Evolutionary conservation across 352 stramenopile species (phyloP).

Genomic region (Globisporangium abappressorium): DNA sequence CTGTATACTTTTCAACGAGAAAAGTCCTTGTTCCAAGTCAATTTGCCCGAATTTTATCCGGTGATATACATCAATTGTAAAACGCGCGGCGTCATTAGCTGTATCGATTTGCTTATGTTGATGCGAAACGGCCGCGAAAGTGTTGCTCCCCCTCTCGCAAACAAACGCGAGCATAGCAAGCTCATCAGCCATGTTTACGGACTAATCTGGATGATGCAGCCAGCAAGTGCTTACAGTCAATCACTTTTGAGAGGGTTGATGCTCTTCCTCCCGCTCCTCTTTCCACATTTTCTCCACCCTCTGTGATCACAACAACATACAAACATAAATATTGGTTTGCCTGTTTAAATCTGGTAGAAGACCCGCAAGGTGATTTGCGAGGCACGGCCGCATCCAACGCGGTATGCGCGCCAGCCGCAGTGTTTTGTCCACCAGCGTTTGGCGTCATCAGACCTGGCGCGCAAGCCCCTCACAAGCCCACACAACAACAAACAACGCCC

Average conservation of each 20-base stretch:
- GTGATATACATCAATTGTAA: background rate
- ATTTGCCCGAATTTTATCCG: background rate
- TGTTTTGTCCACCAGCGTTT: constrained; percentile 11
- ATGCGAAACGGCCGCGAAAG: background rate
- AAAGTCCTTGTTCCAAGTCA: no score
- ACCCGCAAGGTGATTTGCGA: background rate
- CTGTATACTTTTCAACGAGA: no score
- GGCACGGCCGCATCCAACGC: background rate
- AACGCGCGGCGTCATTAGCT: background rate
- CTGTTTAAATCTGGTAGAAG: background rate
- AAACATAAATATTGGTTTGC: background rate
- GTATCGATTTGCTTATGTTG: background rate
- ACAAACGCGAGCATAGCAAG: background rate
- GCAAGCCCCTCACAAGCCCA: background rate
- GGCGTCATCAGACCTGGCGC: constrained; percentile 1
- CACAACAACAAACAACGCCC: background rate
- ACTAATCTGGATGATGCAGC: constrained; percentile 7
- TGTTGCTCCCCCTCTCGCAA: background rate
- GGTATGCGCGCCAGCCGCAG: background rate
- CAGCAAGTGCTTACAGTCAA: background rate
- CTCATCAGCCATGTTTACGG: constrained; percentile 1
- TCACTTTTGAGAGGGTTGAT: constrained; percentile 6
- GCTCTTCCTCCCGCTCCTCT: background rate
- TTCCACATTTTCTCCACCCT: background rate
- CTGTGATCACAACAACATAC: background rate